Evolutionary conservation across 768 basidiomycete species (phyloP), one percentile per base, ranked within the genome.

Genomic region (Rhodotorula paludigena): DNA sequence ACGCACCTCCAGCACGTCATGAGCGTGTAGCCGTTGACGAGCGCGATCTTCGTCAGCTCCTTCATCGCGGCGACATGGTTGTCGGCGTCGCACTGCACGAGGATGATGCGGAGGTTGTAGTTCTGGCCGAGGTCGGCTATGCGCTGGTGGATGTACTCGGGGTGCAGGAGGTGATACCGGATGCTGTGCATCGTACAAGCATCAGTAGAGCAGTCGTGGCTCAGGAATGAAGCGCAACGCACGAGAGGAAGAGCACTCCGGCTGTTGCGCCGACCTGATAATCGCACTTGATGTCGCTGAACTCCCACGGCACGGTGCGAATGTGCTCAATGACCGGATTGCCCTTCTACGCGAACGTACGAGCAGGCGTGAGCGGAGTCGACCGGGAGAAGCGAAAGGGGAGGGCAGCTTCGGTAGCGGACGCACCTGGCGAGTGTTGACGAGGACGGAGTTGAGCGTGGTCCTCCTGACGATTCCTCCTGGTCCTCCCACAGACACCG

Each of bases 191-290:
- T 0, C 5, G 18, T 18, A 45, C n/a, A 8, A 32, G 32, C 6
- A 49, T 36, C 35, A 28, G 51, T 2, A 23, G 20, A 3, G 25
- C 0, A 14, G n/a, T 20, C 38, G 53, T 56, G 44, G 23, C 48
- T 12, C 2, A 51, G 53, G 39, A 63, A 5, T 1, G 36, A 57
- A 38, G 14, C 18, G 18, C 28, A 5, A 60, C 68, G 47, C 48
- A 89, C 96, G 92, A 94, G 61, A 99, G 83, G 77, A 88, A 99
- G 32, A 99, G 79, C 16, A 93, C 88, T 28, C 92, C 89, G 3
- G 92, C 92, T 35, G 93, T 97, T 30, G 87, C 83, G 30, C 96
- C 96, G 25, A 99, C 93, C 77, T 97, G 92, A 78, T 89, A 99
- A 78, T 99, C 96, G 32, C 88, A 86, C 25, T 88, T 82, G 66